Percentiles rank a stretch among this genome's conserved stretches.
These are phyloP conservation scores for Colletotrichum paranaense DNA, from an alignment of 2,329 filamentous ascomycete genomes.

Conservation along the genomic window DNA sequence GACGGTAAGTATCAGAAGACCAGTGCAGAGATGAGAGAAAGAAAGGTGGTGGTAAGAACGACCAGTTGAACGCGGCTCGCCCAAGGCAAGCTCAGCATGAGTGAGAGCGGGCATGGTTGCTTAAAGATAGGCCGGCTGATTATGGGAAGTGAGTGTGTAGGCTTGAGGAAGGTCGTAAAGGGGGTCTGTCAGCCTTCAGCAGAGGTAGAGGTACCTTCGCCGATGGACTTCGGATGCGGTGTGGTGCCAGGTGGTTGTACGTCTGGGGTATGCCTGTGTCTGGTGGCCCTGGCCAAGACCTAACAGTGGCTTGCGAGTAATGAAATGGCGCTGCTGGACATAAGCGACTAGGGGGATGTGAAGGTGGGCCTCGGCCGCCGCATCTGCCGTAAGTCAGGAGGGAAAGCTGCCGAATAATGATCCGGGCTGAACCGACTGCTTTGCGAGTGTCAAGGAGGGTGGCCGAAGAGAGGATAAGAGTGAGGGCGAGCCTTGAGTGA, in stretches of 20 bases:
- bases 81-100: conserved; percentile 41
- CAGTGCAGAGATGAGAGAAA: conserved; percentile 42
- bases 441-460: background rate
- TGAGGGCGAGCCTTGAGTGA: background rate
- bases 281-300: conserved; percentile 27
- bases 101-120: conserved; percentile 53
- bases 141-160: conserved; percentile 42
- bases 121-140: conserved; percentile 42
- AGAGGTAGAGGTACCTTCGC: conserved; percentile 32
- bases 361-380: conserved; percentile 33
- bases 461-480: background rate
- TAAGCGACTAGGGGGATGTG: conserved; percentile 34
- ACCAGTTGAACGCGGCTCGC: conserved; percentile 37
- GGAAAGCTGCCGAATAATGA: conserved; percentile 21
- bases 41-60: conserved; percentile 19
- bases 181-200: conserved; percentile 20
- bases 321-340: conserved; percentile 35
- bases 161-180: conserved; percentile 21
- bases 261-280: conserved; percentile 37
- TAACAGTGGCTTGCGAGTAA: conserved; percentile 37
- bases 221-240: conserved; percentile 25
- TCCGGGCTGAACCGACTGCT: conserved; percentile 22
- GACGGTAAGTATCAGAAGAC: conserved; percentile 47
- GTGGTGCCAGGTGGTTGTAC: conserved; percentile 17
- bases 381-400: conserved; percentile 31